Evolutionary conservation across 257 asterid species (phyloP).

Genomic region (Przewalskia tangutica): DNA sequence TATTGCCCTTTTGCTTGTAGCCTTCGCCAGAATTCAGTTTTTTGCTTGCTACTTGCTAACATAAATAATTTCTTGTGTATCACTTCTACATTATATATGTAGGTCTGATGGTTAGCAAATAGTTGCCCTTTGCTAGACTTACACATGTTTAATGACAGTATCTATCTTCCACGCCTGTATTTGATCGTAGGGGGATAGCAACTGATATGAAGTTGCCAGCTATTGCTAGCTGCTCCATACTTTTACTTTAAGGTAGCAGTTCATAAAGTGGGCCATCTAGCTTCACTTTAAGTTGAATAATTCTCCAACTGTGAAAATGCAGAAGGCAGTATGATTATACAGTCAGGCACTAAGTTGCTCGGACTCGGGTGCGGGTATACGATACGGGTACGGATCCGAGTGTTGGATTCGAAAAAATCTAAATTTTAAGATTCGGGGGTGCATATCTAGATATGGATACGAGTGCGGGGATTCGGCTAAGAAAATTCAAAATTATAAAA

Average conservation of each 20-base stretch:
- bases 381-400: too few relatives aligned
- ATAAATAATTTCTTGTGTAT: background rate
- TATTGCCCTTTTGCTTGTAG: background rate
- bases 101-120: background rate
- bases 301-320: background rate
- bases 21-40: background rate
- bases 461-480: too few relatives aligned
- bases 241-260: background rate
- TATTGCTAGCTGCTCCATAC: background rate
- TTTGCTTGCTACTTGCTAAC: background rate
- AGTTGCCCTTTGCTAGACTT: slow-evolving; percentile 1
- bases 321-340: background rate
- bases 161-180: background rate
- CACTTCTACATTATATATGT: background rate
- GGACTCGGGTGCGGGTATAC: too few relatives aligned
- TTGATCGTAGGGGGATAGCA: background rate
- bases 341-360: background rate
- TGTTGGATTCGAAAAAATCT: too few relatives aligned
- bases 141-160: background rate
- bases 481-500: too few relatives aligned
- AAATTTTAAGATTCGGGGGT: too few relatives aligned
- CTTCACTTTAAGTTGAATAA: slow-evolving; percentile 1
- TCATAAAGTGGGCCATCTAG: background rate
- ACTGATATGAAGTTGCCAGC: background rate
- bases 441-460: too few relatives aligned